phyloP scores from a whole-genome alignment of 768 basidiomycete genomes.

The Termitomyces bulborhizus region DNA sequence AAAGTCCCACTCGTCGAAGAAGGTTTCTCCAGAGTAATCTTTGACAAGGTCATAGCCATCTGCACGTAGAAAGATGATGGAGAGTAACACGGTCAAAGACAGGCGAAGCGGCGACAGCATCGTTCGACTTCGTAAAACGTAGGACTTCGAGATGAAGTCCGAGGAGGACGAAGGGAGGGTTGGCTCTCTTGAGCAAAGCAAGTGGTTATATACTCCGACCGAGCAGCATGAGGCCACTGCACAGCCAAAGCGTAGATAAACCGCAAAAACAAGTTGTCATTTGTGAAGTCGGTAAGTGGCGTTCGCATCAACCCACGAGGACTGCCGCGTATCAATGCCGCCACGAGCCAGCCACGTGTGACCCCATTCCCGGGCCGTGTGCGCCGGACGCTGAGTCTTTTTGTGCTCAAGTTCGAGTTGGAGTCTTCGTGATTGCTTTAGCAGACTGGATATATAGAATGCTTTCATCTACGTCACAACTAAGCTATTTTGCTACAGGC shows the following conservation, averaged over 20 bases:
- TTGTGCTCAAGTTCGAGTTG: no score
- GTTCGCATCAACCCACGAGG: not conserved
- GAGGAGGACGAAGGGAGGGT: not conserved
- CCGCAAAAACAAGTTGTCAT: not conserved
- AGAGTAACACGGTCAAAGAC: conserved; percentile 2
- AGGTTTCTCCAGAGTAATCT: conserved; percentile 40
- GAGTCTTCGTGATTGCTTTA: no score
- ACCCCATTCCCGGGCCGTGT: not conserved
- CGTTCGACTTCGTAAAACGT: not conserved
- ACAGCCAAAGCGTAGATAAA: not conserved
- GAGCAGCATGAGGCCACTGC: not conserved
- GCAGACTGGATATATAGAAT: not conserved
- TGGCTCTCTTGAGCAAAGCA: not conserved
- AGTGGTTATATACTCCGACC: not conserved
- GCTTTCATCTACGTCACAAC: not conserved
- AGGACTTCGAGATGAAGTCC: not conserved
- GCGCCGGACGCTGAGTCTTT: no score
- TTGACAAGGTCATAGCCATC: conserved; percentile 21
- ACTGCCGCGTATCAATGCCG: not conserved
- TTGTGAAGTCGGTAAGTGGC: not conserved
- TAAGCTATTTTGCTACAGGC: not conserved
- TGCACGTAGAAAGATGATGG: not conserved
- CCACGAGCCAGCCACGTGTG: not conserved
- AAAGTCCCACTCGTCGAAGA: conserved; percentile 54
- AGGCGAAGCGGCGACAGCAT: not conserved